phyloP scores from a whole-genome alignment of 441 rosid species.

The Kokia cookei region DNA sequence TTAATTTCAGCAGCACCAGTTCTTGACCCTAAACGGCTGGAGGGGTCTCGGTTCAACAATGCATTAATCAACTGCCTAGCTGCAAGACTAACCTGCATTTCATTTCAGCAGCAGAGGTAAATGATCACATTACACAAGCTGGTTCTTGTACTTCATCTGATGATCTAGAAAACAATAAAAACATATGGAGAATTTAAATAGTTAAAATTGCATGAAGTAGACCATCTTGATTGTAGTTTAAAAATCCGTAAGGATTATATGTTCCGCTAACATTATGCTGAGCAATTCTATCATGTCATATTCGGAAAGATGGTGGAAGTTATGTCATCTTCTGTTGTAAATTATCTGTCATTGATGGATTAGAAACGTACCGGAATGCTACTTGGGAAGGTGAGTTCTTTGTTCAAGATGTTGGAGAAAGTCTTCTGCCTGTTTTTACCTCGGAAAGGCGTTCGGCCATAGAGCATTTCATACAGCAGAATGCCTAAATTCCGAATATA shows the following conservation, averaged over 20 bases:
- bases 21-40: constrained; percentile 65
- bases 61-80: constrained; percentile 77
- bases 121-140: background rate
- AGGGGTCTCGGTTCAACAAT: constrained; percentile 71
- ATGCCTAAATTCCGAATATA: constrained; percentile 42
- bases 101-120: background rate
- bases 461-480: constrained; percentile 92
- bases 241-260: background rate
- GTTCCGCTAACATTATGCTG: background rate
- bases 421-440: constrained; percentile 98
- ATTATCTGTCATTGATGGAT: background rate
- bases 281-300: background rate
- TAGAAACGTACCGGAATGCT: constrained; percentile 71
- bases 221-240: background rate
- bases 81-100: constrained; percentile 77
- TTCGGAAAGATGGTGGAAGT: background rate
- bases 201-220: background rate
- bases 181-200: background rate
- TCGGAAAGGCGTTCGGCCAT: constrained; percentile 94
- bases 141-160: background rate
- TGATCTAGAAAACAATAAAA: background rate
- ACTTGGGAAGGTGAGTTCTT: constrained; percentile 95
- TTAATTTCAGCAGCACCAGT: constrained; percentile 86
- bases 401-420: constrained; percentile 86
- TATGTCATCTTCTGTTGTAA: background rate